These are phyloP conservation scores for Aspergillus intermedius DNA, from an alignment of 2,329 filamentous ascomycete genomes.

Conservation along the genomic window DNA sequence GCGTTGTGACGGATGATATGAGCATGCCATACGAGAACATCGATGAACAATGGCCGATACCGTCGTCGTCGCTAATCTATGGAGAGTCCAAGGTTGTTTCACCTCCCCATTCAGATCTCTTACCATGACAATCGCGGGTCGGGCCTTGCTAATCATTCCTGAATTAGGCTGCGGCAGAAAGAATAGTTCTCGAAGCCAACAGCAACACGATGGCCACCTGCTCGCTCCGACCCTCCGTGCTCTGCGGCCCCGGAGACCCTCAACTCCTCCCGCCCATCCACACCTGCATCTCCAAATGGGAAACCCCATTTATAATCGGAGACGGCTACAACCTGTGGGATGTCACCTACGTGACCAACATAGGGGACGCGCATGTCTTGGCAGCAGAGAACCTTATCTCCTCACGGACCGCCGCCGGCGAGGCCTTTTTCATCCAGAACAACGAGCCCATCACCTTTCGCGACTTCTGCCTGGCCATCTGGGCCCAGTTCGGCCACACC, in stretches of 20 bases:
- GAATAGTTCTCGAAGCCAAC: slow-evolving; percentile 34
- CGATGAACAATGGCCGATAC: slow-evolving; percentile 35
- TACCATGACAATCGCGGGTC: too few relatives aligned
- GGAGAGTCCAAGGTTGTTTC: slow-evolving; percentile 37
- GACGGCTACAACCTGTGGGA: slow-evolving; percentile 40
- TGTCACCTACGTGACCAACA: slow-evolving; percentile 38
- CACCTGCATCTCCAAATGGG: slow-evolving; percentile 37
- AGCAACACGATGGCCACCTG: slow-evolving; percentile 30
- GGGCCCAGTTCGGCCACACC: slow-evolving; percentile 43
- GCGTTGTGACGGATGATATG: slow-evolving; percentile 49
- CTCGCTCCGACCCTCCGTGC: slow-evolving; percentile 38
- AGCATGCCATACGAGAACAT: slow-evolving; percentile 30
- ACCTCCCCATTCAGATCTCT: background rate
- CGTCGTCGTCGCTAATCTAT: slow-evolving; percentile 35
- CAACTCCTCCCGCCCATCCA: slow-evolving; percentile 39
- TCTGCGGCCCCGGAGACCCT: slow-evolving; percentile 39
- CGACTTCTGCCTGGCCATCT: slow-evolving; percentile 39
- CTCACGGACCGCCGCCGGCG: slow-evolving; percentile 35
- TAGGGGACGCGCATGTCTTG: slow-evolving; percentile 41
- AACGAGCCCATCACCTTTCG: slow-evolving; percentile 41
- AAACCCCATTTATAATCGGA: slow-evolving; percentile 39
- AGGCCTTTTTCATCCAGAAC: slow-evolving; percentile 43
- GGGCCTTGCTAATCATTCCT: slow-evolving; percentile 1
- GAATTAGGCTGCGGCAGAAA: slow-evolving; percentile 36
- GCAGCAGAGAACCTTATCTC: slow-evolving; percentile 38